These are phyloP conservation scores for Dipodascus geniculatus DNA, from an alignment of 805 yeast genomes.

Conservation along the genomic window DNA sequence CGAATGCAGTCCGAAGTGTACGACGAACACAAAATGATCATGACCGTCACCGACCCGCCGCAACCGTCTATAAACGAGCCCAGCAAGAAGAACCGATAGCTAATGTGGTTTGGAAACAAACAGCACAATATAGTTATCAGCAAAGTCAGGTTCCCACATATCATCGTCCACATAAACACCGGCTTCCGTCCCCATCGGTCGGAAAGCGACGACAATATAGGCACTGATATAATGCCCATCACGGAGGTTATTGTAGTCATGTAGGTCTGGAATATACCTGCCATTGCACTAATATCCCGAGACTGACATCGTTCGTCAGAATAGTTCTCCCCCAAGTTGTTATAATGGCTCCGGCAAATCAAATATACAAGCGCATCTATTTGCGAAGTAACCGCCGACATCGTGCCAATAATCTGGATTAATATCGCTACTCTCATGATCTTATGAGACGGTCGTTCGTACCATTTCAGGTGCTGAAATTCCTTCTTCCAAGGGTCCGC, in stretches of 20 bases:
- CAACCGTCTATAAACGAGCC: constrained; percentile 36
- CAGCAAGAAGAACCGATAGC: constrained; percentile 28
- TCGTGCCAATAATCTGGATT: neutral
- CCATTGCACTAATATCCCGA: constrained; percentile 13
- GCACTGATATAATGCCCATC: constrained; percentile 13
- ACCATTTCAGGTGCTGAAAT: neutral
- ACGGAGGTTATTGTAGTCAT: constrained; percentile 8
- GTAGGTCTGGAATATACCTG: constrained; percentile 12
- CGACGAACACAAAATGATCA: constrained; percentile 50
- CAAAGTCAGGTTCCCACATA: constrained; percentile 8
- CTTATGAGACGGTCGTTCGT: neutral
- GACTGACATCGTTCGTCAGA: constrained; percentile 14
- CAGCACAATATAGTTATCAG: constrained; percentile 11
- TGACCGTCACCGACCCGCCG: constrained; percentile 52
- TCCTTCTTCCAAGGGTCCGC: neutral
- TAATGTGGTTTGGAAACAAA: constrained; percentile 10
- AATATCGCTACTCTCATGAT: neutral
- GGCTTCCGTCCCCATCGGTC: constrained; percentile 54
- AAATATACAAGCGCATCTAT: constrained; percentile 15
- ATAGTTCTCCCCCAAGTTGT: constrained; percentile 2
- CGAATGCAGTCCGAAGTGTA: constrained; percentile 67
- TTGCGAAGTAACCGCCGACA: constrained; percentile 9
- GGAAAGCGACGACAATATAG: constrained; percentile 47
- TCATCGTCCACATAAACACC: constrained; percentile 24
- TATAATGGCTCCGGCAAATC: constrained; percentile 13